Conservation (phyloP, 2,329 filamentous ascomycete genomes). For the Diaporthe longicolla region DNA sequence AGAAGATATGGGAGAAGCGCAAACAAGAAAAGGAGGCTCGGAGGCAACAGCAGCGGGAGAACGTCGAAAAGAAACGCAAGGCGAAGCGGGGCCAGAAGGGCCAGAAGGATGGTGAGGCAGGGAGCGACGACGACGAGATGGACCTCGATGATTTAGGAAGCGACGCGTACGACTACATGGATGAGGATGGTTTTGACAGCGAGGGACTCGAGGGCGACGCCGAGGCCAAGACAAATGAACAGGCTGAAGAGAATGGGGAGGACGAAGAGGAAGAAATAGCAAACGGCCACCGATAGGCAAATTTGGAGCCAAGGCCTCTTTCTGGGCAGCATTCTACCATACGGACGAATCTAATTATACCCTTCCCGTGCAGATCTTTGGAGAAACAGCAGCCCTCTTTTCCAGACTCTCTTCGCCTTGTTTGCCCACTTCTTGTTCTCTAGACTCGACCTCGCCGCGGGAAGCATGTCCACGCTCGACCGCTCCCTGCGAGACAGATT, state of each 20-base stretch:
- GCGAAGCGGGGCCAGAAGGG: conserved; percentile 46
- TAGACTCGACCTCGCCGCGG: neutral
- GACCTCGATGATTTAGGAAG: conserved; percentile 56
- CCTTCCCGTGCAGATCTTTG: neutral
- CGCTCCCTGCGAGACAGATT: neutral
- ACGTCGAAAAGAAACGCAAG: conserved; percentile 88
- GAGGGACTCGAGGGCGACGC: conserved; percentile 65
- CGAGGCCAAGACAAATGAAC: conserved; percentile 64
- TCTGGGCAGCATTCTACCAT: neutral
- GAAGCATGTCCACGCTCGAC: neutral
- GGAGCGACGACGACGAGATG: conserved; percentile 52
- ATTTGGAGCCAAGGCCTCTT: neutral
- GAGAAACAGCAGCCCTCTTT: neutral
- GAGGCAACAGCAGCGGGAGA: conserved; percentile 87
- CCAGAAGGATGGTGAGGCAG: conserved; percentile 58
- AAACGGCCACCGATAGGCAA: conserved; percentile 34
- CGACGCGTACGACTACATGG: conserved; percentile 54
- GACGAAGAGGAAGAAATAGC: conserved; percentile 61
- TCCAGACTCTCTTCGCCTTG: neutral
- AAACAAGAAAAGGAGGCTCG: conserved; percentile 86
- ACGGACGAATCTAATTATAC: conserved; percentile 23
- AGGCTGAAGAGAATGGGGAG: conserved; percentile 64
- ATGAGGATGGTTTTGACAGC: conserved; percentile 66
- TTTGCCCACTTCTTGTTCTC: neutral
- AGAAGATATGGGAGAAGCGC: conserved; percentile 85